Evolutionary conservation across 495 filamentous ascomycete genomes (phyloP).

Genomic region (Sporormia fimetaria): DNA sequence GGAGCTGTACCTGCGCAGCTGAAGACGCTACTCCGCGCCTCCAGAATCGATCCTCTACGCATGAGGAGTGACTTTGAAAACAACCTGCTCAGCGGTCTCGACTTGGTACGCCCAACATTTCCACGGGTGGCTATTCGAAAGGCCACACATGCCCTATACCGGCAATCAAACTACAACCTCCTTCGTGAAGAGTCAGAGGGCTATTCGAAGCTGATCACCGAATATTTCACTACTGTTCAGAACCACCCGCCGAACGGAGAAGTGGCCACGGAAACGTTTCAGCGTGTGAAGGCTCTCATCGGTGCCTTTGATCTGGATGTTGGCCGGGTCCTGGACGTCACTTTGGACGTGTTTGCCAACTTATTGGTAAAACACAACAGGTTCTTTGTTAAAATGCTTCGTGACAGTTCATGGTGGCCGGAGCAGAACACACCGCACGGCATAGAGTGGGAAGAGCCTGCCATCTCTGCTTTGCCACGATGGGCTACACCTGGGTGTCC

Average conservation of each 20-base stretch:
- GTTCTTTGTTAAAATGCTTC: slow-evolving; percentile 86
- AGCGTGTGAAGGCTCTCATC: slow-evolving; percentile 79
- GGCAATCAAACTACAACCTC: slow-evolving; percentile 92
- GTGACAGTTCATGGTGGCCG: slow-evolving; percentile 96
- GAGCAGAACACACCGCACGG: slow-evolving; percentile 39
- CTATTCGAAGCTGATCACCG: slow-evolving; percentile 77
- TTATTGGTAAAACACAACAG: slow-evolving; percentile 72
- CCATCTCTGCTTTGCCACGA: slow-evolving; percentile 44
- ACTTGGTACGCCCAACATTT: slow-evolving; percentile 76
- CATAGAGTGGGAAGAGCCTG: slow-evolving; percentile 32
- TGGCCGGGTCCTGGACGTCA: slow-evolving; percentile 85
- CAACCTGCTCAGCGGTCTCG: slow-evolving; percentile 56
- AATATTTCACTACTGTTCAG: slow-evolving; percentile 61
- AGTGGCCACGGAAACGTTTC: slow-evolving; percentile 56
- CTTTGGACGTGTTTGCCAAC: slow-evolving; percentile 76
- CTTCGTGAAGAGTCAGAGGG: slow-evolving; percentile 93
- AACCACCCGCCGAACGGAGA: slow-evolving; percentile 51
- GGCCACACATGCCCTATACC: slow-evolving; percentile 82
- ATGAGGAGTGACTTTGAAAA: slow-evolving; percentile 81
- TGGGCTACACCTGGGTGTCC: slow-evolving; percentile 71
- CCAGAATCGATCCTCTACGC: slow-evolving; percentile 54
- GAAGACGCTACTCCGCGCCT: slow-evolving; percentile 51
- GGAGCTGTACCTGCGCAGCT: slow-evolving; percentile 40
- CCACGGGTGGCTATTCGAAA: slow-evolving; percentile 72
- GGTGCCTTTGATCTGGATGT: slow-evolving; percentile 91